A percentile compares a stretch with the other conserved stretches of the same genome.
Conservation (phyloP, 176 grass and related monocot species). For the Avena insularis region DNA sequence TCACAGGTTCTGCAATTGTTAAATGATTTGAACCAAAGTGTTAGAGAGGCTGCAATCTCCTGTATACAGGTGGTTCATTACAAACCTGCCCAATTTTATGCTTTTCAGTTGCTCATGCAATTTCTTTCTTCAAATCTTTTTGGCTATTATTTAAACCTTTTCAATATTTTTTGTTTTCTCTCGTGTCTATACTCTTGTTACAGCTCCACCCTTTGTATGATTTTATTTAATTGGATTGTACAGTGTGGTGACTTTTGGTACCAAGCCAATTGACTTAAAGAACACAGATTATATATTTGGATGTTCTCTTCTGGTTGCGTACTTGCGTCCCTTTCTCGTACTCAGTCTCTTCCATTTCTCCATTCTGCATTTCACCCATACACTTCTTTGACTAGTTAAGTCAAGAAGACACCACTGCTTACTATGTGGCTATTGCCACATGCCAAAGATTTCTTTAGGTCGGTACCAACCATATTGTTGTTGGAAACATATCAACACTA, state of each 20-base stretch:
- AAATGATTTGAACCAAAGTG: constrained; percentile 87
- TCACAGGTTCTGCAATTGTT: constrained; percentile 74
- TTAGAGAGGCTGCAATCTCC: constrained; percentile 81
- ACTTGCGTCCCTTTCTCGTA: constrained; percentile 7
- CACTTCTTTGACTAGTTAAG: constrained; percentile 33
- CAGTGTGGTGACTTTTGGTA: constrained; percentile 5
- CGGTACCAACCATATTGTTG: constrained; percentile 6
- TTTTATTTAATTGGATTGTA: constrained; percentile 20
- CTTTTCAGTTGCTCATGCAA: constrained; percentile 38
- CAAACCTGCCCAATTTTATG: background rate
- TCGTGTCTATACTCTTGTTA: background rate
- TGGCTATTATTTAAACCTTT: constrained; percentile 24
- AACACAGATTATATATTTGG: background rate
- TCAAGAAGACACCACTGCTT: constrained; percentile 11
- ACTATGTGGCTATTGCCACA: background rate
- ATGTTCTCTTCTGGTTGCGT: constrained; percentile 18
- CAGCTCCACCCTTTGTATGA: constrained; percentile 1
- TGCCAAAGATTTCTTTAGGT: constrained; percentile 15
- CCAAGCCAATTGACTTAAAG: constrained; percentile 15
- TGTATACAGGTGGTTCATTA: constrained; percentile 73
- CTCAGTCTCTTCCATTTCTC: constrained; percentile 30
- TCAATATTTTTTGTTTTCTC: background rate
- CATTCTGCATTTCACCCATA: constrained; percentile 26
- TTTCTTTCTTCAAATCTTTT: constrained; percentile 10
- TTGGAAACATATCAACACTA: constrained; percentile 18